Conservation (phyloP, 306 rosid genomes). For the Prunus persica region DNA sequence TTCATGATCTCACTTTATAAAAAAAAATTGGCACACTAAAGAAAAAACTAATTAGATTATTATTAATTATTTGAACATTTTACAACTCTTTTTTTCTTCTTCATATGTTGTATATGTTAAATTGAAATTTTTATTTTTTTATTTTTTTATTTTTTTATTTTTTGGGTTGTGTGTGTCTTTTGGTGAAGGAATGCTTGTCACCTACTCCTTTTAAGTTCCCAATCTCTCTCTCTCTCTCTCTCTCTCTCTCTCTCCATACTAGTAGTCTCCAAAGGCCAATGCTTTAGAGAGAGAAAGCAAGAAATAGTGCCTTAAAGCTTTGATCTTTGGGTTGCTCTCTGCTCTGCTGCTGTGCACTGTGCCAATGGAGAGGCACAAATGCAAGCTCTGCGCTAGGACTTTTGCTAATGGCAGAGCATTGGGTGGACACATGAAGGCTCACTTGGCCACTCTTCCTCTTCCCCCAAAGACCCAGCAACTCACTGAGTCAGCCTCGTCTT, state of each 20-base stretch:
- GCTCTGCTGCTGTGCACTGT: not conserved
- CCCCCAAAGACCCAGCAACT: conserved; percentile 43
- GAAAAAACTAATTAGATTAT: conserved; percentile 9
- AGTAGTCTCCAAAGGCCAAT: conserved; percentile 8
- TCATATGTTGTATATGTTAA: not conserved
- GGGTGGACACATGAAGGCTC: conserved; percentile 94
- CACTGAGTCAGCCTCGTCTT: conserved; percentile 23
- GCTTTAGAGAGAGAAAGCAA: conserved; percentile 9
- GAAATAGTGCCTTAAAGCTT: conserved; percentile 12
- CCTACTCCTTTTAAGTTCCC: conserved; percentile 79
- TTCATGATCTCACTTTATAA: conserved; percentile 44
- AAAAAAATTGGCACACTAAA: conserved; percentile 24
- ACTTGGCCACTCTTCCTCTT: conserved; percentile 59
- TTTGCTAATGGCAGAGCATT: conserved; percentile 76
- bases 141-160: not conserved
- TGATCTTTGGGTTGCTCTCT: conserved; percentile 36
- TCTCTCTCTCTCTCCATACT: not conserved
- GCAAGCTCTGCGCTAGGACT: conserved; percentile 67
- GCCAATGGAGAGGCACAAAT: conserved; percentile 73
- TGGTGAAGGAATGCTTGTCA: conserved; percentile 94
- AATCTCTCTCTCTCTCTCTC: conserved; percentile 30
- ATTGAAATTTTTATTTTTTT: conserved; percentile 12
- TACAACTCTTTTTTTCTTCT: conserved; percentile 11
- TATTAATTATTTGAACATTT: conserved; percentile 11
- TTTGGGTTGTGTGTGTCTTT: conserved; percentile 61